Evolutionary conservation across 2,329 filamentous ascomycete species (phyloP), one percentile per base, ranked within the genome.

Genomic region (Shiraia bambusicola): DNA sequence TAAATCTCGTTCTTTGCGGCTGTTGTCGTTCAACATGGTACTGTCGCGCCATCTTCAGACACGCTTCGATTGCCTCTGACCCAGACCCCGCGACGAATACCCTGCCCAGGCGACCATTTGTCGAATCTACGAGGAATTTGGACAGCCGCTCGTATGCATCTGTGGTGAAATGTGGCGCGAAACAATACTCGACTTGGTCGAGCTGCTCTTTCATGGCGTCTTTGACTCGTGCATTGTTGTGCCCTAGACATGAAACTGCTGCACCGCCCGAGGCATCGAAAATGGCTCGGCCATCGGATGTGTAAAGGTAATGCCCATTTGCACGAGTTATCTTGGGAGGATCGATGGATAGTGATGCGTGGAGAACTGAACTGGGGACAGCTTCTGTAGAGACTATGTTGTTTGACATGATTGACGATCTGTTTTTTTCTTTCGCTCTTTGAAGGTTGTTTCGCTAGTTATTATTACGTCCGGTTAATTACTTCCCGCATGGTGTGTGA

Each of bases 201-300:
- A 86, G 71, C 55, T 89, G 86, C 4, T 72, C 54, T 4, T 70
- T 65, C 27, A 88, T 75, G 1, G 84, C 84, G 4, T 76, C 68
- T 8, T 72, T 72, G n/a, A 89, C 78, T 35, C 82, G 72, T 28
- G 74, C 58, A 37, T 85, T 77, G 39, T 84, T 77, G 54, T 88
- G 83, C 6, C 87, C 87, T 4, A 91, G 69, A 58, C 82, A 84
- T 11, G 82, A 76, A 2, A 89, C 86, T n/a, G 84, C 85, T 2
- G 87, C 83, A n/a, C 87, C 87, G 17, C 83, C 79, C 12, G 83
- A 86, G 1, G 81, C 83, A 62, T 92, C 87, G 11, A 90, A 76
- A 34, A 92, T 77, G 19, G 69, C 71, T 11, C 76, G 73, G 2
- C 83, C 82, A 29, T 44, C 35, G 4, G 31, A 35, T 2, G 81